Conservation (phyloP, 495 filamentous ascomycete species). For the Elasticomyces elasticus region DNA sequence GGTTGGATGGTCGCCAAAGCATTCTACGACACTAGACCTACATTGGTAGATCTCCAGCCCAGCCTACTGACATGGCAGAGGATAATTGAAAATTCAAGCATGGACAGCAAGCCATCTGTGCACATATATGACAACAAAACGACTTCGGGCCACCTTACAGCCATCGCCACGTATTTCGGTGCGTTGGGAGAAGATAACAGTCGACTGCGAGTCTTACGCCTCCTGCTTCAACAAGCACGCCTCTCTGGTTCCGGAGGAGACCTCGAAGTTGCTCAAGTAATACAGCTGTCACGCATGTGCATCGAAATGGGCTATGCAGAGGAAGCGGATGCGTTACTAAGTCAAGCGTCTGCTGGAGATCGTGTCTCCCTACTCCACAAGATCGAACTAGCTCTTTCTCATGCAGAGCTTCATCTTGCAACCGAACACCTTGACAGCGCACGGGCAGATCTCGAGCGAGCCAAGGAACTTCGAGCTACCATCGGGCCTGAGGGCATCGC, state of each 20-base stretch:
- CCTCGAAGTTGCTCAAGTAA: constrained; percentile 7
- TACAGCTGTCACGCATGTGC: constrained; percentile 58
- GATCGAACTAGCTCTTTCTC: constrained; percentile 62
- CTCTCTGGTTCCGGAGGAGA: background rate
- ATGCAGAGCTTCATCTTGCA: constrained; percentile 62
- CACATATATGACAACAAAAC: constrained; percentile 53
- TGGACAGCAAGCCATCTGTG: constrained; percentile 41
- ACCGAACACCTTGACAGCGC: constrained; percentile 44
- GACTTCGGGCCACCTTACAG: constrained; percentile 53
- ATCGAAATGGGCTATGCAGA: constrained; percentile 66
- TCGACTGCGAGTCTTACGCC: constrained; percentile 36
- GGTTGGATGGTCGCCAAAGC: constrained; percentile 43
- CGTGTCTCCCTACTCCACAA: constrained; percentile 44
- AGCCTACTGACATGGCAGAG: constrained; percentile 43
- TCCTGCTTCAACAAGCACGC: constrained; percentile 38
- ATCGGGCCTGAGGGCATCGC: constrained; percentile 1
- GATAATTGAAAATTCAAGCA: constrained; percentile 40
- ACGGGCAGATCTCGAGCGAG: background rate
- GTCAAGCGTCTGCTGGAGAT: constrained; percentile 19
- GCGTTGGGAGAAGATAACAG: constrained; percentile 53
- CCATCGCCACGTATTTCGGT: constrained; percentile 65
- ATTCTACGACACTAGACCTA: constrained; percentile 37
- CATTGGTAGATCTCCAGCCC: constrained; percentile 39
- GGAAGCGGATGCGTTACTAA: constrained; percentile 41
- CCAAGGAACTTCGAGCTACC: background rate